Evolutionary conservation across 2,329 filamentous ascomycete species (phyloP), one percentile per base, ranked within the genome.

Genomic region (Ascochyta fabae): DNA sequence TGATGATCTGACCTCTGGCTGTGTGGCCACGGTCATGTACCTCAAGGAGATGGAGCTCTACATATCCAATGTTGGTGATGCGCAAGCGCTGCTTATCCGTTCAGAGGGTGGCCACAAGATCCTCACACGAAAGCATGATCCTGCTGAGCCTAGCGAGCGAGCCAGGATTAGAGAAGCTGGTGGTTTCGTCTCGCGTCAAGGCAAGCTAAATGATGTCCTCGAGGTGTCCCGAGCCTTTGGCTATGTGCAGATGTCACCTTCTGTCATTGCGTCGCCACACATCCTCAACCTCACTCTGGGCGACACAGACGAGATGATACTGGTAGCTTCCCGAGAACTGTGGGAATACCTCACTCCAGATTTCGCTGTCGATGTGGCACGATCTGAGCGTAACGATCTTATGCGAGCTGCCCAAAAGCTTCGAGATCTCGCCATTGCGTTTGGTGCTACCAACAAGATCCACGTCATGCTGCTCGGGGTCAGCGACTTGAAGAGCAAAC

Each of bases 401-500:
- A 99, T 99, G 95, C 86, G 91, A 50, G 95, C 94, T 15, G 90
- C 95, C 4, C 94, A 98, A 74, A 96, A 96, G 78, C 84, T 99
- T 29, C 88, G 95, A 55, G 95, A 99, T 78, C 81, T 98, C 50
- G 95, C 95, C 38, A 96, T 99, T 72, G 92, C 94, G 1, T 98
- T 97, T 73, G 95, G 95, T 48, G 91, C 94, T 12, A 93, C 88
- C 1, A 89, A 89, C 70, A 99, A 99, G 79, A 91, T 98, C 61
- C 98, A 98, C 93, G 92, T 99, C 40, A 98, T 98, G 94, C 91
- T 99, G 81, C 88, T 99, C 50, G 94, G 93, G 51, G 90, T 99
- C 34, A 88, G 90, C 51, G 93, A 98, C 70, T 80, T 99, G 49
- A 94, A 96, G 78, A 90, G 91, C 71, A 86, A 92, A 53, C 90